Conservation (phyloP, 2,329 filamentous ascomycete genomes). For the Fusarium verrucosum region DNA sequence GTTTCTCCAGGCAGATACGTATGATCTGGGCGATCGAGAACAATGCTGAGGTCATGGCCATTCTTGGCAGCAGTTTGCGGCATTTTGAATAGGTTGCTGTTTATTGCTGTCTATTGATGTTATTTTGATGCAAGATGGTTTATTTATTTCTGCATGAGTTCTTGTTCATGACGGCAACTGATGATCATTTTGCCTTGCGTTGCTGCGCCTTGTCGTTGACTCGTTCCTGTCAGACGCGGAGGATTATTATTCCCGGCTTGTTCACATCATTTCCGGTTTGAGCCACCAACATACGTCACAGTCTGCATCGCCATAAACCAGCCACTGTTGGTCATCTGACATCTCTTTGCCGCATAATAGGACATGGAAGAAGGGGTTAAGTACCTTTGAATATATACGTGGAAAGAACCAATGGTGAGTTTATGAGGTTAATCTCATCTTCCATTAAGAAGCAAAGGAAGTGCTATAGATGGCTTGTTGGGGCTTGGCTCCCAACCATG, state of each 20-base stretch:
- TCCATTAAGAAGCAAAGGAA: no score
- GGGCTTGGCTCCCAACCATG: constrained; percentile 7
- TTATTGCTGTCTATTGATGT: rapidly evolving
- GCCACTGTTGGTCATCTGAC: no score
- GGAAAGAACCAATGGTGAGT: no score
- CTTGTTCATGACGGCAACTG: background rate
- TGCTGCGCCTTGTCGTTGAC: rapidly evolving
- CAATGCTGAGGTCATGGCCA: background rate
- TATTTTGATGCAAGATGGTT: rapidly evolving
- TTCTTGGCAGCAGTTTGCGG: background rate
- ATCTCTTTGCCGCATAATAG: no score
- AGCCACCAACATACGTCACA: background rate
- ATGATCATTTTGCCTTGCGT: background rate
- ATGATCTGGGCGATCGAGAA: background rate
- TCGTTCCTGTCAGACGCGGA: background rate
- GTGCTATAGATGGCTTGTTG: constrained; percentile 12
- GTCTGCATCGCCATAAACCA: no score
- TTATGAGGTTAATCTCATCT: no score
- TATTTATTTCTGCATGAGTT: rapidly evolving
- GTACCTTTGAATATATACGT: no score
- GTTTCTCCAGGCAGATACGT: background rate
- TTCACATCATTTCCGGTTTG: background rate
- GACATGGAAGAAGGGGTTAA: background rate
- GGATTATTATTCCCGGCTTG: background rate
- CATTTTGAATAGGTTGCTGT: background rate